phyloP scores from a whole-genome alignment of 2,329 filamentous ascomycete species.

The Colletotrichum sidae region DNA sequence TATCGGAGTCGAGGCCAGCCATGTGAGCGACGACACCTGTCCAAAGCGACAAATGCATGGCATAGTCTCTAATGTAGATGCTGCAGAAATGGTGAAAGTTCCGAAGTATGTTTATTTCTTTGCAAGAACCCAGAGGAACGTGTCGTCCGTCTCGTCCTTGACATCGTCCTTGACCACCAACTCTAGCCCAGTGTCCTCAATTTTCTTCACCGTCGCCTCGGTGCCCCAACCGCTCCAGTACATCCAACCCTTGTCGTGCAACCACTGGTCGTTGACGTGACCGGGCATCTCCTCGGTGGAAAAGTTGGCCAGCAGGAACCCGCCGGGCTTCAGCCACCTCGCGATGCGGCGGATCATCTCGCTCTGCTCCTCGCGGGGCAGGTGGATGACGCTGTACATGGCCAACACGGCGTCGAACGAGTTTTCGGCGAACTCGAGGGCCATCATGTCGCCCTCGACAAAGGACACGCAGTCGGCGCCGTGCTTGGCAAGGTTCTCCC shows the following conservation, averaged over 20 bases:
- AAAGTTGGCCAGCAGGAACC: constrained; percentile 62
- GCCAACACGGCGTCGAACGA: constrained; percentile 62
- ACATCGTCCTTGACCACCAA: constrained; percentile 46
- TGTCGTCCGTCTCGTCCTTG: constrained; percentile 46
- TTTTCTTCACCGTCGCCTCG: constrained; percentile 45
- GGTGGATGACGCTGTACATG: constrained; percentile 67
- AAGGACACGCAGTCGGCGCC: constrained; percentile 42
- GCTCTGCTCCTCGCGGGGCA: constrained; percentile 62
- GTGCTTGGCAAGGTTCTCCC: constrained; percentile 33
- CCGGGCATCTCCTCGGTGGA: constrained; percentile 44
- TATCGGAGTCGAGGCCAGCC: too few relatives aligned
- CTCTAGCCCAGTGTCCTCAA: constrained; percentile 49
- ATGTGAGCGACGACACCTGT: too few relatives aligned
- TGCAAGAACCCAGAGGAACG: constrained; percentile 56
- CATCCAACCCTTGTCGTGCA: constrained; percentile 56
- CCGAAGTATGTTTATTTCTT: constrained; percentile 38
- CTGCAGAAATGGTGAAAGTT: neutral
- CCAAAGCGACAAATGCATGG: too few relatives aligned
- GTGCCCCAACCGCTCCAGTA: constrained; percentile 56
- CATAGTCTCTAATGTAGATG: too few relatives aligned
- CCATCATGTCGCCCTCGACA: constrained; percentile 53
- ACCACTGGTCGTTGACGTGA: constrained; percentile 49
- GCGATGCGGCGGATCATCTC: constrained; percentile 56
- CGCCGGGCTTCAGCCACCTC: constrained; percentile 63
- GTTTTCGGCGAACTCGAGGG: constrained; percentile 44